A percentile compares a stretch with the other conserved stretches of the same genome.
Conservation (phyloP, 768 basidiomycete species). For the Collybiopsis confluens region DNA sequence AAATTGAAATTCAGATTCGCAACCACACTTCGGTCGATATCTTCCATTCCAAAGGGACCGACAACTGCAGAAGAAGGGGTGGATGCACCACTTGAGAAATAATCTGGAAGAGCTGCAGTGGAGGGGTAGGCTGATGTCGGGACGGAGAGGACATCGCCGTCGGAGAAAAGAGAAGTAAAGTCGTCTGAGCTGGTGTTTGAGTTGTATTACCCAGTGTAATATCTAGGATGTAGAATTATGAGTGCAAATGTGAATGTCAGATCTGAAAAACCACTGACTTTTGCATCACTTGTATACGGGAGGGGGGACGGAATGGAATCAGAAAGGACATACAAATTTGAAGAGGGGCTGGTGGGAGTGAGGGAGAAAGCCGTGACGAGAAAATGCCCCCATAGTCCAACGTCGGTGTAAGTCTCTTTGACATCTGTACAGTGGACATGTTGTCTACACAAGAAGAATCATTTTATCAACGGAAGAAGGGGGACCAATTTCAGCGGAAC, state of each 20-base stretch:
- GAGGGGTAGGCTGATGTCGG: neutral
- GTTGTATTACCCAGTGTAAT: too few species aligned
- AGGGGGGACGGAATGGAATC: too few species aligned
- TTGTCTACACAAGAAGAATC: conserved; percentile 24
- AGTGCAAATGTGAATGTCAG: too few species aligned
- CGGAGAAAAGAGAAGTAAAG: too few species aligned
- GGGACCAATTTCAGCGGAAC: neutral
- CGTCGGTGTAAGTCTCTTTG: conserved; percentile 30
- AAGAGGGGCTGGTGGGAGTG: conserved; percentile 32
- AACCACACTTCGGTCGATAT: neutral
- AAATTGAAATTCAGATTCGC: neutral
- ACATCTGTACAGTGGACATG: conserved; percentile 31
- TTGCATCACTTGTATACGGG: too few species aligned
- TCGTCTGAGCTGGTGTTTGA: too few species aligned
- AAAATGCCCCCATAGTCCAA: conserved; percentile 32
- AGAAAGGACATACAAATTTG: conserved; percentile 25
- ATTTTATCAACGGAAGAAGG: neutral
- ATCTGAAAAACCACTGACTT: too few species aligned
- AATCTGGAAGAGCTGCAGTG: neutral
- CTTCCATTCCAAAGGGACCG: conserved; percentile 9
- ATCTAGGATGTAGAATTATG: too few species aligned
- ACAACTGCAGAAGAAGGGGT: neutral
- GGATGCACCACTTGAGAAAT: neutral
- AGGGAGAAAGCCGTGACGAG: conserved; percentile 30
- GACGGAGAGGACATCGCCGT: neutral